Evolutionary conservation across 2,329 filamentous ascomycete genomes (phyloP), one percentile per base, ranked within the genome.

Genomic region (Fusarium sp.): DNA sequence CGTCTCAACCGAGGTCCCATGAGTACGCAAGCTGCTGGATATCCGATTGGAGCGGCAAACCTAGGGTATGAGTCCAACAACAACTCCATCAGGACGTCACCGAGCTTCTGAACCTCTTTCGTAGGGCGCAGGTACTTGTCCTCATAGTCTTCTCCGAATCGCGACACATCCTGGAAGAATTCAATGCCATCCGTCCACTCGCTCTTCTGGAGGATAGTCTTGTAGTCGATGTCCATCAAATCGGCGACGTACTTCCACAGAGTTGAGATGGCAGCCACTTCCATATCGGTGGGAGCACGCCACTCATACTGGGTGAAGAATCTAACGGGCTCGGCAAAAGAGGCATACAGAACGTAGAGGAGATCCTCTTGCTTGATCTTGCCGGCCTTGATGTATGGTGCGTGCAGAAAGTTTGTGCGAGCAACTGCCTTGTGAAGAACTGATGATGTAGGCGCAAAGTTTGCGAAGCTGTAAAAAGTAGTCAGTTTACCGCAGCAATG

Each of bases 181-280:
- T 86, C 85, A 29, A 87, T 76, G 30, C 85, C 85, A 71, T 87
- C 83, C 4, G 64, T 72, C 85, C 85, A 88, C 16, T 74, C 52
- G 12, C 78, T 70, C 32, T 75, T 78, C 8, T 70, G 65, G 4
- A 85, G 79, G 16, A 78, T 74, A 2, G 79, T 78, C 25, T 77
- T 76, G 70, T 87, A 88, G 49, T 82, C 77, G 65, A 94, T 91
- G 0, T 84, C 85, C 87, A 94, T 91, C 55, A 87, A 87, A 71
- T 93, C 89, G 16, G 91, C 92, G 18, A 93, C 80, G 55, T 84
- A 84, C 78, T 92, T 92, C 91, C 91, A 94, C 74, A 92, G 88
- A 1, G 87, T 89, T 18, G 87, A 89, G 30, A 91, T 79, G 1
- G 91, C 91, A 66, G 90, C 92, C 12, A 83, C 78, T 78, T 94